Percentiles rank a stretch among this genome's conserved stretches.
Conservation (phyloP, 208 protist genomes). For the Trypanosoma vivax region DNA sequence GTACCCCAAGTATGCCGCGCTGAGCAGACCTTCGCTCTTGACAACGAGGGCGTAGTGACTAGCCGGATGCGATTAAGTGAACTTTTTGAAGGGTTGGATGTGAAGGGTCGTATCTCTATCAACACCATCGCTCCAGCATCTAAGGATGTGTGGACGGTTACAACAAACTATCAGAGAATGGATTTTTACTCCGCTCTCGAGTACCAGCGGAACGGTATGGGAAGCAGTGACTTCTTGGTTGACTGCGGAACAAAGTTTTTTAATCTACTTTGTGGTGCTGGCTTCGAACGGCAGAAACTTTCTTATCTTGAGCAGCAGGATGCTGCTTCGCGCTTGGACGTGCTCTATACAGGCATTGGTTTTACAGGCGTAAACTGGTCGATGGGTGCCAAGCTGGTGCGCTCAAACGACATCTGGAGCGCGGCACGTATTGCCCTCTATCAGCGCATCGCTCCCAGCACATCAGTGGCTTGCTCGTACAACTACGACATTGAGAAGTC, state of each 20-base stretch:
- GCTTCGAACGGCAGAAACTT: conserved; percentile 75
- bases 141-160: conserved; percentile 56
- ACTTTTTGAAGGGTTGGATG: conserved; percentile 60
- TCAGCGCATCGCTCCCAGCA: conserved; percentile 52
- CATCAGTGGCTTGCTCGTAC: conserved; percentile 65
- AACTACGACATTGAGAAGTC: conserved; percentile 54
- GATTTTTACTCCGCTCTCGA: conserved; percentile 69
- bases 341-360: conserved; percentile 73
- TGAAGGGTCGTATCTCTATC: conserved; percentile 42
- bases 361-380: conserved; percentile 80
- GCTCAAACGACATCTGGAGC: conserved; percentile 63
- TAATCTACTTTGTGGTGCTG: conserved; percentile 71
- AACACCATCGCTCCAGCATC: conserved; percentile 84
- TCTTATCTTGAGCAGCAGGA: conserved; percentile 80
- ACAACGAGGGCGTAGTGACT: conserved; percentile 51
- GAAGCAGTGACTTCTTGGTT: conserved; percentile 78
- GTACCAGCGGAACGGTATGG: conserved; percentile 79
- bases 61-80: conserved; percentile 37
- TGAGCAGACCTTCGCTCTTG: conserved; percentile 56
- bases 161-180: conserved; percentile 53
- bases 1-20: conserved; percentile 60
- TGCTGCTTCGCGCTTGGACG: conserved; percentile 46
- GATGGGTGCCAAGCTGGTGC: conserved; percentile 67
- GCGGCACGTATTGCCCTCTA: conserved; percentile 57
- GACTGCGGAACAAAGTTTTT: conserved; percentile 79